Percentiles rank a stretch among this genome's conserved stretches.
These are phyloP conservation scores for Phoma sp. DNA, from an alignment of 2,329 filamentous ascomycete species.

Conservation along the genomic window DNA sequence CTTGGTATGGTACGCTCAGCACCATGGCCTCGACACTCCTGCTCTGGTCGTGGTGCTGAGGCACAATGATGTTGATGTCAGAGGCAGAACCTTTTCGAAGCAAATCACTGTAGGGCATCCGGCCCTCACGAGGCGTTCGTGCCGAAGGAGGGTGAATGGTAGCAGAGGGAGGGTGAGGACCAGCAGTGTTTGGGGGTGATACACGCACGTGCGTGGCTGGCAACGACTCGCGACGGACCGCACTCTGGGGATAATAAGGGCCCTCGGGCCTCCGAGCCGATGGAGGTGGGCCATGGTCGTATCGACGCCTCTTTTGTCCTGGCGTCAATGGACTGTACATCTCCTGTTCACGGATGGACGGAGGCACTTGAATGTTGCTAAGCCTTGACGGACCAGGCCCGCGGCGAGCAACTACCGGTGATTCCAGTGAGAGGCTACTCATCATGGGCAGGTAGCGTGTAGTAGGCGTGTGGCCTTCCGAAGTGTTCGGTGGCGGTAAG, in stretches of 20 bases:
- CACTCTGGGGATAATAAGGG: constrained; percentile 41
- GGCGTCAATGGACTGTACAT: constrained; percentile 44
- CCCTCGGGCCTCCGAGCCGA: constrained; percentile 66
- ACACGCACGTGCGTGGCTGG: constrained; percentile 40
- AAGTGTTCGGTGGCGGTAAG: constrained; percentile 47
- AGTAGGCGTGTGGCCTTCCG: constrained; percentile 40
- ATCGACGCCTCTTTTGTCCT: constrained; percentile 44
- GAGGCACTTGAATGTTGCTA: constrained; percentile 37
- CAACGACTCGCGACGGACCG: constrained; percentile 40
- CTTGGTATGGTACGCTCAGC: constrained; percentile 74
- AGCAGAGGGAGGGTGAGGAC: constrained; percentile 36
- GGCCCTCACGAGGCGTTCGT: constrained; percentile 39
- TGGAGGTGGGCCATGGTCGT: constrained; percentile 41
- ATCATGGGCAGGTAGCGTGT: constrained; percentile 45
- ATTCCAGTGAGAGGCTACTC: constrained; percentile 51
- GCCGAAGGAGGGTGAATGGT: constrained; percentile 29
- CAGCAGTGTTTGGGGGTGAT: constrained; percentile 41
- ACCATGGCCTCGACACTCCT: constrained; percentile 70
- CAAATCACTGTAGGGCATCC: constrained; percentile 2
- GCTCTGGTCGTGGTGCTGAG: constrained; percentile 47
- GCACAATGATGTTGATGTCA: constrained; percentile 31
- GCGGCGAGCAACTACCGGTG: constrained; percentile 32
- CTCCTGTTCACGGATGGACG: constrained; percentile 24
- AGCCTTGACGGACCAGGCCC: constrained; percentile 34
- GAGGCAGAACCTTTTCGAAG: constrained; percentile 20